Base-by-base conservation (phyloP, 805 yeast species). In the Hanseniaspora lindneri region DNA sequence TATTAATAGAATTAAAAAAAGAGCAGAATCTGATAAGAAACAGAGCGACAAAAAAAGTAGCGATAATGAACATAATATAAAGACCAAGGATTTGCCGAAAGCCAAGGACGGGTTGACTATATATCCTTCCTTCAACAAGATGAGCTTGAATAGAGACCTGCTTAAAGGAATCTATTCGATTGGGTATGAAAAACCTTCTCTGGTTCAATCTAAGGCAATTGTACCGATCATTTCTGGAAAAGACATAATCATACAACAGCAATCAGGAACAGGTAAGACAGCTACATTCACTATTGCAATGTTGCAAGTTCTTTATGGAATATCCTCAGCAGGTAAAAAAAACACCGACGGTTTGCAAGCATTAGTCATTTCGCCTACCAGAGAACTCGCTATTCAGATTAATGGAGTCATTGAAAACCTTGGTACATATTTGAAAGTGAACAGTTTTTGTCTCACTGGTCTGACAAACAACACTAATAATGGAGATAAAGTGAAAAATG, bases 181-280 rank as follows among this genome's bases (percentile, higher is more conserved):
- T 69, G 97, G 98, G 58, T 92, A 86, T 67, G 97, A 89, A 70
- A 76, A 79, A 47, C 98, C 98, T 44, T 87, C 96, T 29, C 87
- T 98, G 30, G 89, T 92, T 69, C 98, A 92, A 69, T 87, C 89
- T 56, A 76, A 97, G 63, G 98, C 97, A 50, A 92, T 92, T 55
- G 72, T 83, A 64, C 98, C 94, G 62, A 88, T 92, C 63, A 84
- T 87, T 56, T 77, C 80, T 56, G 97, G 96, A 30, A 79, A 86
- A 64, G 98, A 92, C 65, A 88, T 87, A 33, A 79, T 92, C 52
- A 97, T 97, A 42, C 98, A 92, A 69, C 97, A 98, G 36, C 98
- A 92, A 67, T 86, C 96, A 9, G 98, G 98, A 63, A 92, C 98
- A 21, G 98, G 98, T 68, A 92, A 92, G 67, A 92, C 98, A 2